Percentiles rank a stretch among this genome's conserved stretches.
Evolutionary conservation across 1,284 basidiomycete species (phyloP).

Genomic region (Marasmius sp.): DNA sequence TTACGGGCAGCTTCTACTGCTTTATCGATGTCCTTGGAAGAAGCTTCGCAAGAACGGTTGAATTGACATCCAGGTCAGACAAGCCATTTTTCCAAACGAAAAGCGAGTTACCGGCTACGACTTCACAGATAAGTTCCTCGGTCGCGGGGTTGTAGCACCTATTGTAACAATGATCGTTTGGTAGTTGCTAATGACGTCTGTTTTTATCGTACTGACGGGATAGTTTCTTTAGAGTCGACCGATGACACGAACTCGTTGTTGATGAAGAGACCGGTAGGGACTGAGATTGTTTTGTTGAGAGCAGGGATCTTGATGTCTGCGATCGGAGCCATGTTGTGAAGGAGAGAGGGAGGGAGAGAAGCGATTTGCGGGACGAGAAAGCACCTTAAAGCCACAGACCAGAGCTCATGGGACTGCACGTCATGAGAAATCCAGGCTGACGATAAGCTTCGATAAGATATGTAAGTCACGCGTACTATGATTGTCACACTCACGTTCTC

Average conservation of each 20-base stretch:
- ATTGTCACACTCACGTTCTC: too few relatives aligned
- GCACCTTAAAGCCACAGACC: background rate
- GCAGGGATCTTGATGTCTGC: conserved; percentile 37
- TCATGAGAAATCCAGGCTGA: too few relatives aligned
- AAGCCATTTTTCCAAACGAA: background rate
- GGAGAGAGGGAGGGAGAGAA: background rate
- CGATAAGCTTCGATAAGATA: too few relatives aligned
- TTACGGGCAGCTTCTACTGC: conserved; percentile 84
- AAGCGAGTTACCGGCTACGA: conserved; percentile 58
- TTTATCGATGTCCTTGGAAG: conserved; percentile 74
- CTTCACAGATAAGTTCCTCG: conserved; percentile 66
- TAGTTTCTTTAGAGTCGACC: conserved; percentile 56
- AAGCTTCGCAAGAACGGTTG: conserved; percentile 44
- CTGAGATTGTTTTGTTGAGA: conserved; percentile 51
- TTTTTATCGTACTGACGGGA: conserved; percentile 44
- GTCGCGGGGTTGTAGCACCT: conserved; percentile 65
- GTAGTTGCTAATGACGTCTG: background rate
- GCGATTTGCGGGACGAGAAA: background rate
- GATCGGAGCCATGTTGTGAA: conserved; percentile 39
- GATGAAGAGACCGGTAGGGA: conserved; percentile 88
- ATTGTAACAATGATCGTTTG: background rate
- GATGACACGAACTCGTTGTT: conserved; percentile 83
- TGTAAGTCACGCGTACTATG: too few relatives aligned
- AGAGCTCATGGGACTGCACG: too few relatives aligned
- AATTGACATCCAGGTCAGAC: background rate